These are phyloP conservation scores for Blastomyces parvus DNA, from an alignment of 2,329 filamentous ascomycete genomes.

Conservation along the genomic window DNA sequence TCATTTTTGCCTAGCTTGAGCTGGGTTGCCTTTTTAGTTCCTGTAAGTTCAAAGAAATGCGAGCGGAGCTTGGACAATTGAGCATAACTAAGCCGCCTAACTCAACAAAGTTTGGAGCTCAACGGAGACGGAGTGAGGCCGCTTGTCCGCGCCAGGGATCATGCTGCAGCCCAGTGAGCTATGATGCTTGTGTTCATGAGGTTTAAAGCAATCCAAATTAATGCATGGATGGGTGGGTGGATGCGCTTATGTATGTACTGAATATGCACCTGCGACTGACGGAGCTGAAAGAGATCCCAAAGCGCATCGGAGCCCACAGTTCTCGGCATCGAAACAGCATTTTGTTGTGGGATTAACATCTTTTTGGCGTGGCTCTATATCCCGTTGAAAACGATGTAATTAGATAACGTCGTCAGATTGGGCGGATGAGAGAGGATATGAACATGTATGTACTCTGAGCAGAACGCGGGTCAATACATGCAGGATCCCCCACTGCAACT, in stretches of 20 bases:
- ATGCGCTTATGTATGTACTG: background rate
- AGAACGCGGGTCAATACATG: too few species aligned
- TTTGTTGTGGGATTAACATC: background rate
- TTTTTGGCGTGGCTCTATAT: background rate
- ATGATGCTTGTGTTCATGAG: background rate
- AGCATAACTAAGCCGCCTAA: background rate
- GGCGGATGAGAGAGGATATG: background rate
- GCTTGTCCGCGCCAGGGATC: background rate
- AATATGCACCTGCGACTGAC: background rate
- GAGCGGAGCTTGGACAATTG: background rate
- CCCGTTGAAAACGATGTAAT: background rate
- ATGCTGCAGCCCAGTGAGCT: background rate
- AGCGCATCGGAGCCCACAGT: background rate
- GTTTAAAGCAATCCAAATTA: background rate
- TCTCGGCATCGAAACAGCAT: background rate
- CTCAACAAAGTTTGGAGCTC: background rate
- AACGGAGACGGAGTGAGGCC: background rate
- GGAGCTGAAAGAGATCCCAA: background rate
- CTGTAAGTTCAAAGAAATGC: background rate
- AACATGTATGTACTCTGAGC: too few species aligned
- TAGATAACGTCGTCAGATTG: background rate
- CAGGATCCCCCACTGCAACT: background rate
- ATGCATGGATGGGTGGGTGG: background rate
- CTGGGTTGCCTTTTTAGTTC: background rate
- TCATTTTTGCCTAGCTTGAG: slow-evolving; percentile 3